Conservation (phyloP, 140 eudicot genomes). For the Senecio squalidus region DNA sequence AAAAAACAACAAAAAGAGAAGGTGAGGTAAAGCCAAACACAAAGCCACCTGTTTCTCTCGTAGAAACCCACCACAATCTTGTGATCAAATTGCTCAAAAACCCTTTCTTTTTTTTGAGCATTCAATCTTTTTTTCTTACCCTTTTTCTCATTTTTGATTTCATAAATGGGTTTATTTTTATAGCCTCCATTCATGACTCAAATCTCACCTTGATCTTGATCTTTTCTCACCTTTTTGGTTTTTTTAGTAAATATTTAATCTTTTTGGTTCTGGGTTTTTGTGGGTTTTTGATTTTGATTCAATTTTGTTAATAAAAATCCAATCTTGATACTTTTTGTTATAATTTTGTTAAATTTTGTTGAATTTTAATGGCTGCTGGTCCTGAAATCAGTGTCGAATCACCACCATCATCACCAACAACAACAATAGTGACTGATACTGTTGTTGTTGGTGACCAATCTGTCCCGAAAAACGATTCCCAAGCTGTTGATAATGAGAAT, state of each 20-base stretch:
- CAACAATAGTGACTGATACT: constrained; percentile 20
- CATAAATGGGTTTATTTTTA: constrained; percentile 34
- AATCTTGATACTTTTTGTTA: too few relatives aligned
- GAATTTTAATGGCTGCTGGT: constrained; percentile 71
- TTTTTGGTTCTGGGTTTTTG: constrained; percentile 19
- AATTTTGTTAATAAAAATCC: constrained; percentile 14
- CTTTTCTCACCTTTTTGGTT: not conserved
- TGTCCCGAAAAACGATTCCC: too few relatives aligned
- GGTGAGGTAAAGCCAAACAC: constrained; percentile 46
- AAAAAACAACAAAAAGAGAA: constrained; percentile 30
- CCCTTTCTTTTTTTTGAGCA: constrained; percentile 24
- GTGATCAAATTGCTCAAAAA: constrained; percentile 50
- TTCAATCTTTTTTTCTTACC: constrained; percentile 21
- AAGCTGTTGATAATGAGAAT: constrained; percentile 28
- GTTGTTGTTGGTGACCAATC: constrained; percentile 25
- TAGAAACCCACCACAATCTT: constrained; percentile 49
- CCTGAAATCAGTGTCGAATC: constrained; percentile 56
- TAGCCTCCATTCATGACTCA: too few relatives aligned
- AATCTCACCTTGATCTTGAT: too few relatives aligned
- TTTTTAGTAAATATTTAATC: constrained; percentile 11
- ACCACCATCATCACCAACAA: constrained; percentile 20
- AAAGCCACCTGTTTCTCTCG: constrained; percentile 57
- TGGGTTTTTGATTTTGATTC: constrained; percentile 23
- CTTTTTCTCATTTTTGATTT: constrained; percentile 24
- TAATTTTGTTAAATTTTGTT: too few relatives aligned